Evolutionary conservation across 805 yeast species (phyloP), one percentile per base, ranked within the genome.

Genomic region (Monosporozyma aerobia): DNA sequence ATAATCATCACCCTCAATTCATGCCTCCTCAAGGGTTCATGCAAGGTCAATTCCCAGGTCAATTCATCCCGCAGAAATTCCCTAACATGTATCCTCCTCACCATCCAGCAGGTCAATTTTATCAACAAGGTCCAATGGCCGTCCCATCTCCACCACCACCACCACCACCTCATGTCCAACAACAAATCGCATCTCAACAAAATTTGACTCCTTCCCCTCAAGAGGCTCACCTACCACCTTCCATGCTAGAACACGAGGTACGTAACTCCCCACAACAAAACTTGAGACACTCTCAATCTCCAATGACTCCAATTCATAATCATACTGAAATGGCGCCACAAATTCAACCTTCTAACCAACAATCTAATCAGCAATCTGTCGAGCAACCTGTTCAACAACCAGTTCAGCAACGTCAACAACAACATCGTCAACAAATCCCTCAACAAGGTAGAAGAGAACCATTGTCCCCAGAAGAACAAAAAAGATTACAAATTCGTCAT

Each of bases 401-500:
- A n/a, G n/a, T n/a, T n/a, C 62, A 51, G 40, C 62, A 54, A 54
- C 63, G 55, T 46, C 67, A 57, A 43, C 64, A 54, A 41, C 65
- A 55, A 52, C 60, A 50, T 27, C 57, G 49, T 13, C 65, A 57
- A 33, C 55, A 32, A 51, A 47, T 22, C n/a, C 23, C 53, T 52
- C 29, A 27, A 40, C 41, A 43, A 29, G 51, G 60, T 56, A 62
- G 72, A 61, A 63, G 70, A 54, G 70, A 71, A 60, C 76, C 74
- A 30, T 70, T 84, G 62, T 74, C 85, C 44, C 87, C 86, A 7
- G 92, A 85, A 62, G 90, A 86, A 64, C 83, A 83, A 65, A 83
- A 80, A 57, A 77, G 81, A 59, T 73, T 82, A 52, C 77, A 81
- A 52, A 74, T 73, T 48, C 83, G 94, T 72, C 88, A 83, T 57